Evolutionary conservation across 352 stramenopile species (phyloP), one percentile per base, ranked within the genome.

Genomic region (Pythium periplocum): DNA sequence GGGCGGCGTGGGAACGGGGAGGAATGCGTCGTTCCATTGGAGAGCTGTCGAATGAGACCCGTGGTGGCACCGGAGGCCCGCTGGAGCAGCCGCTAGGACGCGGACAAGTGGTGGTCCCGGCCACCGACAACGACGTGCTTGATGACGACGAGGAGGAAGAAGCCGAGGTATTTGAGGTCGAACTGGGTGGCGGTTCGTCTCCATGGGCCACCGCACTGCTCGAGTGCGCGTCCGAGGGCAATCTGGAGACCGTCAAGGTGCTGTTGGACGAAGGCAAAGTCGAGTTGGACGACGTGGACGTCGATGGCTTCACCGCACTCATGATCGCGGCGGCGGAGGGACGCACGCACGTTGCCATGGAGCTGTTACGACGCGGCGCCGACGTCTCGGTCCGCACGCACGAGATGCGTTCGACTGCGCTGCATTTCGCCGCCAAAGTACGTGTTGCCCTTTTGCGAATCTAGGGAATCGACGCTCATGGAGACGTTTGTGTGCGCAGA

Each of bases 341-440:
- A 43, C 80, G 89, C 51, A 48, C 61, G 6, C 60, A 68, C 9
- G 66, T 93, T 11, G 80, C 84, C 17, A 61, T 70, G 39, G 69
- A 80, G 50, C 57, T 93, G 40, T 59, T 93, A 11, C 49, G 46
- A 1, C 76, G 73, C 26, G 78, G 76, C 44, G 83, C 83, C 5
- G 69, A 90, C 41, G 75, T 88, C 17, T 54, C 57, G 26, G 66
- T 86, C 12, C 76, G 73, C 8, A 93, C 83, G 8, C 75, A 87
- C 57, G 83, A 91, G 47, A 66, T 90, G 54, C 73, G 74, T 8
- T 90, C 80, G 38, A 89, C 73, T 11, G 83, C 80, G 39, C 63
- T 93, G 43, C 83, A 91, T 42, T 90, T 90, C 54, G 83, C 83
- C 26, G 83, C 83, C 53, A 91, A 91, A 65, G 82, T 90, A 45